phyloP scores from a whole-genome alignment of 2,329 filamentous ascomycete species.

The Aspergillus fijiensis region DNA sequence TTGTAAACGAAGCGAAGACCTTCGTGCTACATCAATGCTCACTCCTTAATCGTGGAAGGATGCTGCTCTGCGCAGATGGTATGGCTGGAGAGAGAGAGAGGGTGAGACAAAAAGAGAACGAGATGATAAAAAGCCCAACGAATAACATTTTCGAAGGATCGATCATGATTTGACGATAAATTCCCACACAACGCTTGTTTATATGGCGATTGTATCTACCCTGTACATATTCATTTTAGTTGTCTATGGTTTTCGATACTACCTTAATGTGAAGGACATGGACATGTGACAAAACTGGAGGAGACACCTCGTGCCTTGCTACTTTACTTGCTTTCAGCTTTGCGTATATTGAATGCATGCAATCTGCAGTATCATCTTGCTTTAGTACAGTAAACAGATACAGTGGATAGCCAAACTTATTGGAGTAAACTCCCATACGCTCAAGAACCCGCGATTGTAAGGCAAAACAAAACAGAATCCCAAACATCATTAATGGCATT shows the following conservation, averaged over 20 bases:
- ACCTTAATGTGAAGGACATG: neutral
- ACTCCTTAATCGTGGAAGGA: neutral
- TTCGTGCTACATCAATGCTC: too few relatives aligned
- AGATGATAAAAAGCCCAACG: neutral
- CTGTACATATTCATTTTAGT: neutral
- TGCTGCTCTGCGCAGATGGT: neutral
- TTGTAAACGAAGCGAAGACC: slow-evolving; percentile 20
- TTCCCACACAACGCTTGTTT: neutral
- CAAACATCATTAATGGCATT: too few relatives aligned
- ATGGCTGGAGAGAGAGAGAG: neutral
- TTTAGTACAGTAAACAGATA: too few relatives aligned
- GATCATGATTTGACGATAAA: neutral
- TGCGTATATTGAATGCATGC: too few relatives aligned
- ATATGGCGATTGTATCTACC: neutral
- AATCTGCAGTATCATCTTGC: too few relatives aligned
- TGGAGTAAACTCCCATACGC: too few relatives aligned
- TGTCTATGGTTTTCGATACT: neutral
- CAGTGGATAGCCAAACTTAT: too few relatives aligned
- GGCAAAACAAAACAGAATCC: too few relatives aligned
- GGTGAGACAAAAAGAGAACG: neutral
- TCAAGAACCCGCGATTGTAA: too few relatives aligned
- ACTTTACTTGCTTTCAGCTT: too few relatives aligned
- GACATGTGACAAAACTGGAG: neutral
- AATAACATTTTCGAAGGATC: neutral
- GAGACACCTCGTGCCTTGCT: too few relatives aligned